phyloP scores from a whole-genome alignment of 768 basidiomycete species.

The Mycena maculata region DNA sequence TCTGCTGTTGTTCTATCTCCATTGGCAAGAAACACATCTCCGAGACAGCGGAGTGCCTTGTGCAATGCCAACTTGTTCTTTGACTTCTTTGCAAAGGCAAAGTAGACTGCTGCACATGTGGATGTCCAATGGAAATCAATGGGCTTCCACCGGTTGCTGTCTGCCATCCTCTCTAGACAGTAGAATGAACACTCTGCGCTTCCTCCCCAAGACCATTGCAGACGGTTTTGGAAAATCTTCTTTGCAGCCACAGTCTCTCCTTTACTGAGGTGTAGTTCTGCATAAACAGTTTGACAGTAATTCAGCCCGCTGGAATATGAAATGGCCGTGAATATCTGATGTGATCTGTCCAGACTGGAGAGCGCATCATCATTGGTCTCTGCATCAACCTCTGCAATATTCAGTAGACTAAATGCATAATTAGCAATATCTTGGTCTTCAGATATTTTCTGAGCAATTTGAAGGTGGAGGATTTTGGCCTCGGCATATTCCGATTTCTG shows the following conservation, averaged over 20 bases:
- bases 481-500: conserved; percentile 2
- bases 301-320: background rate
- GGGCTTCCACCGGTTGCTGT: background rate
- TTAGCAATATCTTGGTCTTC: background rate
- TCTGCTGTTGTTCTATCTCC: too few relatives aligned
- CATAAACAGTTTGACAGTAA: background rate
- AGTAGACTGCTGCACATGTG: too few relatives aligned
- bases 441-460: background rate
- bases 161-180: too few relatives aligned
- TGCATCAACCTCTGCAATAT: background rate
- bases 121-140: too few relatives aligned
- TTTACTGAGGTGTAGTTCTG: background rate
- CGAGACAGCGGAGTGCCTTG: too few relatives aligned
- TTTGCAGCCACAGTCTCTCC: background rate
- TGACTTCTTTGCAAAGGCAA: too few relatives aligned
- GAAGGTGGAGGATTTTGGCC: background rate
- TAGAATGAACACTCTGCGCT: background rate
- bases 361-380: background rate
- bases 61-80: too few relatives aligned
- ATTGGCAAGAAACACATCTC: too few relatives aligned
- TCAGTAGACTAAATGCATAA: background rate
- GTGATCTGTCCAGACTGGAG: background rate
- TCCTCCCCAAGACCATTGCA: background rate
- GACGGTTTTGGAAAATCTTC: background rate
- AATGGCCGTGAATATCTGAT: background rate